Conservation (phyloP, 2,329 filamentous ascomycete species). For the Diaporthe nobilis region DNA sequence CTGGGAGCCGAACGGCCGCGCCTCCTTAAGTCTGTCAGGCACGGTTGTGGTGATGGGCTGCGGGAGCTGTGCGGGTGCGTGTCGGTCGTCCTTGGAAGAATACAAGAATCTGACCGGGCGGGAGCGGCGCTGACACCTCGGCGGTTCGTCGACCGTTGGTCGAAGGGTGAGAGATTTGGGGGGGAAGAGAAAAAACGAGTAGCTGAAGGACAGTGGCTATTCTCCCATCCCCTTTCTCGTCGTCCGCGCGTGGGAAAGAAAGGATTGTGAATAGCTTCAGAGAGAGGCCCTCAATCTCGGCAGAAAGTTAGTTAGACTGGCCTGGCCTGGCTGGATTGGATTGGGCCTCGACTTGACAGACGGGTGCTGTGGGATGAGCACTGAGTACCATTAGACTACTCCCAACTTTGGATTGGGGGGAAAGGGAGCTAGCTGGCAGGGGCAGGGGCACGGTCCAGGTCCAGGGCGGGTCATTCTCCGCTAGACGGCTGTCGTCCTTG, state of each 20-base stretch:
- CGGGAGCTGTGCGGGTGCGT: slow-evolving; percentile 12
- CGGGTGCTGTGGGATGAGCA: slow-evolving; percentile 29
- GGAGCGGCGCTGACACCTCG: slow-evolving; percentile 45
- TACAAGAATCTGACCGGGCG: slow-evolving; percentile 47
- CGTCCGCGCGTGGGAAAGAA: slow-evolving; percentile 17
- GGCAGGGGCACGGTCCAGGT: slow-evolving; percentile 31
- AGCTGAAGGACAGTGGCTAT: slow-evolving; percentile 27
- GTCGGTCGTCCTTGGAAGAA: slow-evolving; percentile 44
- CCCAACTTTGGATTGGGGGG: slow-evolving; percentile 1
- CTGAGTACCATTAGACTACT: slow-evolving; percentile 12
- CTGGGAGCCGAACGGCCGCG: slow-evolving; percentile 12
- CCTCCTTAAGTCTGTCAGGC: slow-evolving; percentile 25
- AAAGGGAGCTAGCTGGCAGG: slow-evolving; percentile 32
- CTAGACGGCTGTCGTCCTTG: not conserved
- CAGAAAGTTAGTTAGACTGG: slow-evolving; percentile 35
- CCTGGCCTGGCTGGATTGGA: slow-evolving; percentile 15
- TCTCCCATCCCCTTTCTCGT: slow-evolving; percentile 38
- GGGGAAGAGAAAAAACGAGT: slow-evolving; percentile 8
- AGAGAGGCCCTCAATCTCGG: slow-evolving; percentile 31
- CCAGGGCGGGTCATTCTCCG: slow-evolving; percentile 13
- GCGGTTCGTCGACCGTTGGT: slow-evolving; percentile 15
- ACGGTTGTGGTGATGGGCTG: slow-evolving; percentile 15
- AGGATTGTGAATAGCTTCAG: slow-evolving; percentile 40
- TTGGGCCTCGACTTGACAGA: slow-evolving; percentile 24
- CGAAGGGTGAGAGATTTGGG: not conserved